Percentiles rank a stretch among this genome's conserved stretches.
Conservation (phyloP, 805 yeast species). For the Brettanomyces sp. region DNA sequence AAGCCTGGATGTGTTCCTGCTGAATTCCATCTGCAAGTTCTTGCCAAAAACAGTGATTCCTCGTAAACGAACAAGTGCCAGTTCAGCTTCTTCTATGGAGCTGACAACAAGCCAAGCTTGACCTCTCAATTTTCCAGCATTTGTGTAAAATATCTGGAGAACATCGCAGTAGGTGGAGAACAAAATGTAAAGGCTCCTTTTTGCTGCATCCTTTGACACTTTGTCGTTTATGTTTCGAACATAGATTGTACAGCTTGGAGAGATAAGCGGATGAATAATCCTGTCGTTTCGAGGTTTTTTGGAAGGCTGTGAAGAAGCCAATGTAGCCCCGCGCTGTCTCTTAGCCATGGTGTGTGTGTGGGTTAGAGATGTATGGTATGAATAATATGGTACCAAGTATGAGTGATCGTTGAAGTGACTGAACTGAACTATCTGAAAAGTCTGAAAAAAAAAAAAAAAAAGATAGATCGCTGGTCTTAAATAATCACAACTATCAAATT, state of each 20-base stretch:
- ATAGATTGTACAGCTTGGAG: constrained; percentile 39
- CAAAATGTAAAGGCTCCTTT: constrained; percentile 46
- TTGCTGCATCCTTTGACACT: constrained; percentile 33
- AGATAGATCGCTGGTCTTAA: too few relatives aligned
- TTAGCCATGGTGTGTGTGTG: not conserved
- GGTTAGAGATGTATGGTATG: too few relatives aligned
- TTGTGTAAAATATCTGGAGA: constrained; percentile 35
- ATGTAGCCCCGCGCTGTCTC: not conserved
- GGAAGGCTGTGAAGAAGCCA: not conserved
- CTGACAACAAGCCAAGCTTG: constrained; percentile 58
- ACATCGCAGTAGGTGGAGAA: constrained; percentile 62
- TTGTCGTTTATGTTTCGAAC: constrained; percentile 52
- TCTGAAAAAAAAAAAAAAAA: too few relatives aligned
- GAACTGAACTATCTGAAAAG: too few relatives aligned
- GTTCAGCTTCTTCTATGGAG: constrained; percentile 37
- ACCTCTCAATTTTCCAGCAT: constrained; percentile 42
- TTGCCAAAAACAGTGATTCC: constrained; percentile 45
- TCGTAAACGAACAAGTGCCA: constrained; percentile 41
- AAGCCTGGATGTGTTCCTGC: constrained; percentile 24
- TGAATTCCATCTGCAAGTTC: constrained; percentile 34
- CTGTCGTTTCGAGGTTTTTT: not conserved
- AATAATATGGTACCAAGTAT: too few relatives aligned
- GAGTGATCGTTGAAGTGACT: too few relatives aligned
- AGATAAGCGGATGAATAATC: not conserved
- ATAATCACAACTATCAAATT: too few relatives aligned